Evolutionary conservation across 2,329 filamentous ascomycete genomes (phyloP).

Genomic region (Dendryphion nanum): DNA sequence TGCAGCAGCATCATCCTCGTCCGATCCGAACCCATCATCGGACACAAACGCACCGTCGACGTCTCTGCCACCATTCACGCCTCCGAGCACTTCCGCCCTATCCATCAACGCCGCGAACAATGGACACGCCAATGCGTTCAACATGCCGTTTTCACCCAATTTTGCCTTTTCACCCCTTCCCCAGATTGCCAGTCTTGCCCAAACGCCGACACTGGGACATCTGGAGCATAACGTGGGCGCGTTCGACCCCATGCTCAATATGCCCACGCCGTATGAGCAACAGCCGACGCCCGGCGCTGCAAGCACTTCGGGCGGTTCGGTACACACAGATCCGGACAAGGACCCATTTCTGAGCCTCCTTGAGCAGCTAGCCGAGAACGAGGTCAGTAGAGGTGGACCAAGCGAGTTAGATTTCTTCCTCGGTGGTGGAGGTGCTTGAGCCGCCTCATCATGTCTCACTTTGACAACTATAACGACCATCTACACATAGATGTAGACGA

Average conservation of each 20-base stretch:
- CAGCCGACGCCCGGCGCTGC: slow-evolving; percentile 45
- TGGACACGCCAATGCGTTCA: slow-evolving; percentile 15
- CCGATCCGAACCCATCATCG: too few species aligned
- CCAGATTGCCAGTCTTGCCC: slow-evolving; percentile 32
- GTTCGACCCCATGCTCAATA: slow-evolving; percentile 43
- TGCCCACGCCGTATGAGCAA: slow-evolving; percentile 42
- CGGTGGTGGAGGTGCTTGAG: slow-evolving; percentile 14
- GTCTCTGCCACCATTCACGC: slow-evolving; percentile 26
- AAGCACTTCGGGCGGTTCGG: slow-evolving; percentile 41
- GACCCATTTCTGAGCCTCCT: slow-evolving; percentile 78
- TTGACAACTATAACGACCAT: too few species aligned
- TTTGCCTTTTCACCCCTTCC: slow-evolving; percentile 39
- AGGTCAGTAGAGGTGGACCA: slow-evolving; percentile 65
- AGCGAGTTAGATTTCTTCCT: slow-evolving; percentile 80
- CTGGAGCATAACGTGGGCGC: slow-evolving; percentile 16
- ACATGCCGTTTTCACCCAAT: slow-evolving; percentile 42
- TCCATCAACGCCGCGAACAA: slow-evolving; percentile 8
- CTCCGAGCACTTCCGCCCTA: slow-evolving; percentile 16
- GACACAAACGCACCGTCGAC: slow-evolving; percentile 17
- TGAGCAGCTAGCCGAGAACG: slow-evolving; percentile 81
- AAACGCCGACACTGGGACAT: slow-evolving; percentile 25
- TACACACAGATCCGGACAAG: slow-evolving; percentile 58
- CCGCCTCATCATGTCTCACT: too few species aligned
- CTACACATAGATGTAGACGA: too few species aligned
- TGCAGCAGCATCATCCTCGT: slow-evolving; percentile 20